These are phyloP conservation scores for Panicum miliaceum DNA, from an alignment of 176 grass and related monocot genomes.

Conservation along the genomic window DNA sequence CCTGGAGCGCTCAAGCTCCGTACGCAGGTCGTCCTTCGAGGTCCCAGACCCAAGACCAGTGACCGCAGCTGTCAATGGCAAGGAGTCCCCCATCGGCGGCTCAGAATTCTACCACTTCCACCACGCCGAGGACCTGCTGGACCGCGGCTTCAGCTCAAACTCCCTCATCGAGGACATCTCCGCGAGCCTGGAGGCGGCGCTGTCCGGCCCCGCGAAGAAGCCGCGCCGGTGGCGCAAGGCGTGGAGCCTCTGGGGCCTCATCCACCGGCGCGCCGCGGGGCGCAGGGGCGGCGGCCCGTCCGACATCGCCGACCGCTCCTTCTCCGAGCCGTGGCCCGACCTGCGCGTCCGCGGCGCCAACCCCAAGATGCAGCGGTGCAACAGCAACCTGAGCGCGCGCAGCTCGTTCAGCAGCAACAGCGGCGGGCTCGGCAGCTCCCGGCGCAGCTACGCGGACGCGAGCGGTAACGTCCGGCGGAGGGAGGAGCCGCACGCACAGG, in stretches of 20 bases:
- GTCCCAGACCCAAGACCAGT: constrained; percentile 52
- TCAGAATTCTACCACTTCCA: constrained; percentile 92
- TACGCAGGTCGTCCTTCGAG: constrained; percentile 51
- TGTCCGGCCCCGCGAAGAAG: constrained; percentile 74
- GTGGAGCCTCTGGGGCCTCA: constrained; percentile 91
- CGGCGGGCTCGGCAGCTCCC: constrained; percentile 68
- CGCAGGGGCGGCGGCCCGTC: constrained; percentile 49
- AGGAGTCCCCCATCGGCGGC: constrained; percentile 65
- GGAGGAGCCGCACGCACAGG: constrained; percentile 46
- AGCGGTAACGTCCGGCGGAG: constrained; percentile 35
- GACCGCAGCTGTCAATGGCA: constrained; percentile 19
- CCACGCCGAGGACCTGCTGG: constrained; percentile 64
- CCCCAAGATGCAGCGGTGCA: constrained; percentile 82
- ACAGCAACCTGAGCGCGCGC: constrained; percentile 76
- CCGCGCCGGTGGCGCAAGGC: constrained; percentile 81
- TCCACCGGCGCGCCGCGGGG: constrained; percentile 57
- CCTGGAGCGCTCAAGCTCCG: constrained; percentile 74
- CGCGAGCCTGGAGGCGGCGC: constrained; percentile 74
- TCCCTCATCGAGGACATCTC: constrained; percentile 89
- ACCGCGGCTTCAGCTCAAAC: constrained; percentile 91
- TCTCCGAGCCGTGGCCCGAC: constrained; percentile 87
- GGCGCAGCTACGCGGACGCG: constrained; percentile 60
- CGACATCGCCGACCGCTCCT: constrained; percentile 70
- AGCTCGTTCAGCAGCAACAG: constrained; percentile 93
- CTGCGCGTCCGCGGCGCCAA: constrained; percentile 55